These are phyloP conservation scores for Mycothermus thermophilus DNA, from an alignment of 495 filamentous ascomycete species.

Conservation along the genomic window DNA sequence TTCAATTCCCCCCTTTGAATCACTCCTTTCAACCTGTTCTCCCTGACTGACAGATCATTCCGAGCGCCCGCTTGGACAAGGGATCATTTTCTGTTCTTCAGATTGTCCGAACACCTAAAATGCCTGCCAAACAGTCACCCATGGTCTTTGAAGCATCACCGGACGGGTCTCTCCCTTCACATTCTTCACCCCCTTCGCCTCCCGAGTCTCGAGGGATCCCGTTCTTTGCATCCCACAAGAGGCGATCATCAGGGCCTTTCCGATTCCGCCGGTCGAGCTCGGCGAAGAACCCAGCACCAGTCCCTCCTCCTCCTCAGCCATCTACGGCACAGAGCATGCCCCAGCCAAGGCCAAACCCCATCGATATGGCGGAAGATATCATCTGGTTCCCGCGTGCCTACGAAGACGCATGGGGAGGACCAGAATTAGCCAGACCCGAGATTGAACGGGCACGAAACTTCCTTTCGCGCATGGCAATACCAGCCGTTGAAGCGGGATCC, in stretches of 20 bases:
- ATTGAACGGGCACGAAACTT: conserved; percentile 22
- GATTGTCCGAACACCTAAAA: not conserved
- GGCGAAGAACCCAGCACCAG: not conserved
- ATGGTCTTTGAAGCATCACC: not conserved
- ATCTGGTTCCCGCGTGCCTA: conserved; percentile 21
- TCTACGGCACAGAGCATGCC: not conserved
- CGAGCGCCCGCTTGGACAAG: too few species aligned
- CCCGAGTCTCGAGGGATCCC: not conserved
- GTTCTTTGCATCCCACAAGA: conserved; percentile 1
- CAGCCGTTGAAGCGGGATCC: too few species aligned
- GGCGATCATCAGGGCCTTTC: conserved; percentile 1
- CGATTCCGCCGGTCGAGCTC: conserved; percentile 3
- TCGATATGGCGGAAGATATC: conserved; percentile 4
- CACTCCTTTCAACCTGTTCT: too few species aligned
- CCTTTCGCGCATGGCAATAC: conserved; percentile 17
- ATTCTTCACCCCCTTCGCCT: too few species aligned
- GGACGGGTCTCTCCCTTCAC: not conserved
- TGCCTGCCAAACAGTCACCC: conserved; percentile 3
- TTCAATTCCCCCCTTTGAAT: too few species aligned
- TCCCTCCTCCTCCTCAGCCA: not conserved
- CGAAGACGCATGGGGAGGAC: conserved; percentile 19
- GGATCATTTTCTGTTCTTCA: not conserved
- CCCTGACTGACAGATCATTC: too few species aligned
- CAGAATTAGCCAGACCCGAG: conserved; percentile 10
- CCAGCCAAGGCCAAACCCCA: not conserved